Conservation (phyloP, 345 rosid species). For the Alliaria petiolata region DNA sequence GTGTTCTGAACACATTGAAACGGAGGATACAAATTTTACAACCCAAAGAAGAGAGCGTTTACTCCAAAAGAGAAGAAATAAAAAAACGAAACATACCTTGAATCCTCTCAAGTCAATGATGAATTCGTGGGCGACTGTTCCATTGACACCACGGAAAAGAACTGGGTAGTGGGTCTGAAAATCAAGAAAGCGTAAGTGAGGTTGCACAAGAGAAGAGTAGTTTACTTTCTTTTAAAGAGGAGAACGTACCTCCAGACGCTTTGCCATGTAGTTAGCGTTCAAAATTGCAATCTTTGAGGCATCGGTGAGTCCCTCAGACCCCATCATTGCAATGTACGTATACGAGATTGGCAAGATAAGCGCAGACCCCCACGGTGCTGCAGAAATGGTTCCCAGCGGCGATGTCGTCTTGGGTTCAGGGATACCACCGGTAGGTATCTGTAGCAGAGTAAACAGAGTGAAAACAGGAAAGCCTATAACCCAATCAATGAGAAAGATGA, state of each 20-base stretch:
- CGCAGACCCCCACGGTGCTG: conserved; percentile 99
- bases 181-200: not conserved
- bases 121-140: conserved; percentile 93
- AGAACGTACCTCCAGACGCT: conserved; percentile 73
- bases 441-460: not conserved
- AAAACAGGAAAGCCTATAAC: not conserved
- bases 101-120: conserved; percentile 86
- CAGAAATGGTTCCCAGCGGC: conserved; percentile 84
- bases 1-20: conserved; percentile 45
- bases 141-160: conserved; percentile 92
- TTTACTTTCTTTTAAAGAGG: not conserved
- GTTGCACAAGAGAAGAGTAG: not conserved
- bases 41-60: not conserved
- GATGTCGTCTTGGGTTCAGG: conserved; percentile 65
- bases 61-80: not conserved
- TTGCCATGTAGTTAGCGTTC: conserved; percentile 98
- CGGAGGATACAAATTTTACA: not conserved
- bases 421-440: conserved; percentile 79
- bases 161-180: conserved; percentile 70
- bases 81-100: conserved; percentile 50
- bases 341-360: conserved; percentile 94
- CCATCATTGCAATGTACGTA: conserved; percentile 96
- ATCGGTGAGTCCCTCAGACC: conserved; percentile 87
- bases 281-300: conserved; percentile 92
- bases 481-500: not conserved